phyloP scores from a whole-genome alignment of 164 flowering plant genomes.

The Nymphaea colorata region DNA sequence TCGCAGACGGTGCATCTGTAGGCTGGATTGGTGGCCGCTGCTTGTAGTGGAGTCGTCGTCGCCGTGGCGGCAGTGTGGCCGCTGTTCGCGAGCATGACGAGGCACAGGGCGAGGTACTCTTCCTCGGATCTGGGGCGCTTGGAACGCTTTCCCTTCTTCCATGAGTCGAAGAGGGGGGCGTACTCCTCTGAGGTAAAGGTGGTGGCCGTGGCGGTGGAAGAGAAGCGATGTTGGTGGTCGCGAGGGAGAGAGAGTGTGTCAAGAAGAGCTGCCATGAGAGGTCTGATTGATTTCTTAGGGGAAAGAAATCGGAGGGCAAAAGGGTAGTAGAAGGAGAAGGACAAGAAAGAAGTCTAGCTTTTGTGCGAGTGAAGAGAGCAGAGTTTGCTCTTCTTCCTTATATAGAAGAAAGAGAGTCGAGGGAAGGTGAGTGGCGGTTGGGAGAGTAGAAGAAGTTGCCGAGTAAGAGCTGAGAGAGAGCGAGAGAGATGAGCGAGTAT shows the following conservation, averaged over 20 bases:
- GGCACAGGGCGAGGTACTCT: conserved; percentile 51
- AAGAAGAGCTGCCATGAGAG: conserved; percentile 29
- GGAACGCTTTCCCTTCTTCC: conserved; percentile 46
- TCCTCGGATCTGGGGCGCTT: conserved; percentile 22
- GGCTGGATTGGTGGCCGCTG: neutral
- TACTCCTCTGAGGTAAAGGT: neutral
- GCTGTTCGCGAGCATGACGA: conserved; percentile 42
- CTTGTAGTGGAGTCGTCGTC: neutral
- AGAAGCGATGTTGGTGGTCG: conserved; percentile 7
- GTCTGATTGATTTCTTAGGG: neutral
- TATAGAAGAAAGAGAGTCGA: too few species aligned
- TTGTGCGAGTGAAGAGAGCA: too few species aligned
- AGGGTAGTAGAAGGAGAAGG: neutral
- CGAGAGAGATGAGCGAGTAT: too few species aligned
- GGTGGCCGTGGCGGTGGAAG: conserved; percentile 7
- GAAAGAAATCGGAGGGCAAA: neutral
- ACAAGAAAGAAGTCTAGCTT: too few species aligned
- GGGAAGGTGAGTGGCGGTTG: too few species aligned
- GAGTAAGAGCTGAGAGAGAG: too few species aligned
- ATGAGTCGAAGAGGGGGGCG: conserved; percentile 14
- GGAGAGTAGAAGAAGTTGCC: too few species aligned
- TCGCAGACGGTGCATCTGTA: conserved; percentile 55
- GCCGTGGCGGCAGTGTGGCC: neutral
- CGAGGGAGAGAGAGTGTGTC: conserved; percentile 36
- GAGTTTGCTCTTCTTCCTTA: too few species aligned